Percentiles rank a stretch among this genome's conserved stretches.
Conservation (phyloP, 163 green algal species). For the Chlorella variabilis region DNA sequence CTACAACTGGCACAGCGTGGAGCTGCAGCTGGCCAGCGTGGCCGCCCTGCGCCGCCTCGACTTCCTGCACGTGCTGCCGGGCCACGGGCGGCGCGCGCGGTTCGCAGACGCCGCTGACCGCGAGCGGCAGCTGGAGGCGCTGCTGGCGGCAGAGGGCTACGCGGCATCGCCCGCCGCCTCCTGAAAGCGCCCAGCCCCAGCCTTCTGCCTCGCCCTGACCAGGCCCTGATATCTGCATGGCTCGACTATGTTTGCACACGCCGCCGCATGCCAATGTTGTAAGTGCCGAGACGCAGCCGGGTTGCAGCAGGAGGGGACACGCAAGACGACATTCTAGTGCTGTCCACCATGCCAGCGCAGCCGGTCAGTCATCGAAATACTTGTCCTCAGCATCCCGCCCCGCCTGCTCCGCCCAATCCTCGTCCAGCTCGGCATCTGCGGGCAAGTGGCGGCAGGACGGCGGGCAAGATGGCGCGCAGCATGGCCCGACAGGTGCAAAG, state of each 20-base stretch:
- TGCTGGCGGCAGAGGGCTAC: conserved; percentile 35
- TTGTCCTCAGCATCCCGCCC: conserved; percentile 68
- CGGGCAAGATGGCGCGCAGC: no score
- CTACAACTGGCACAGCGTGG: conserved; percentile 63
- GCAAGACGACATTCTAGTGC: no score
- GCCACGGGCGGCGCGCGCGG: conserved; percentile 33
- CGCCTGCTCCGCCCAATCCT: conserved; percentile 59
- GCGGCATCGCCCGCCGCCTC: neutral
- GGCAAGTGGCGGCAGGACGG: no score
- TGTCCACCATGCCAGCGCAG: no score
- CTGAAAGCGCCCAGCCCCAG: no score
- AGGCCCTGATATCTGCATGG: no score
- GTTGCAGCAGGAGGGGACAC: no score
- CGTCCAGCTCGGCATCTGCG: conserved; percentile 64
- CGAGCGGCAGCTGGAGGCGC: neutral
- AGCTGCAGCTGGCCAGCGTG: conserved; percentile 56
- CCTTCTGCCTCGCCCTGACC: no score
- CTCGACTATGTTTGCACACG: no score
- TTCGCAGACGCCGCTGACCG: conserved; percentile 2
- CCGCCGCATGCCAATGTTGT: no score
- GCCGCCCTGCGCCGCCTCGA: neutral
- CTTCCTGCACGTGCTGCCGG: conserved; percentile 47
- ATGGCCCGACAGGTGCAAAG: no score
- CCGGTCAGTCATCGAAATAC: conserved; percentile 68
- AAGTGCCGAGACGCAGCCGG: no score